Percentiles rank a stretch among this genome's conserved stretches.
phyloP scores from a whole-genome alignment of 176 grass and related monocot species.

The Triticum turgidum region DNA sequence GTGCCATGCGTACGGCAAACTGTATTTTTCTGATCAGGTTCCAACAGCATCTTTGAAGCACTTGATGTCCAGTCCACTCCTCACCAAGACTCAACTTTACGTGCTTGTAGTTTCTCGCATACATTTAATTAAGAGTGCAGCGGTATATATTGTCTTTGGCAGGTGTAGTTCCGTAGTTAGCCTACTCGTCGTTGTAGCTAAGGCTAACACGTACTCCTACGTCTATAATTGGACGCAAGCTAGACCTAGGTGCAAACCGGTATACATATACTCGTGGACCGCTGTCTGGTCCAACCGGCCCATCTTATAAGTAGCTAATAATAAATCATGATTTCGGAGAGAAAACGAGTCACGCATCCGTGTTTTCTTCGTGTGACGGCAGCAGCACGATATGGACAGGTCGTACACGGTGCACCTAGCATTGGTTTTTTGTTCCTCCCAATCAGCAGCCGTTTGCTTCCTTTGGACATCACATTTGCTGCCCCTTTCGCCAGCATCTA shows the following conservation, averaged over 20 bases:
- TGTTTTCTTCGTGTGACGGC: background rate
- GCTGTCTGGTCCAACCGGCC: background rate
- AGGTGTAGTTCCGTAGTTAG: background rate
- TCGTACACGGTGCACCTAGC: background rate
- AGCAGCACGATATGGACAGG: background rate
- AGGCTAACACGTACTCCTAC: background rate
- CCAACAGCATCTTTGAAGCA: slow-evolving; percentile 18
- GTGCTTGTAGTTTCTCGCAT: background rate
- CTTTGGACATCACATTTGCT: background rate
- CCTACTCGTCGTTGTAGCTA: background rate
- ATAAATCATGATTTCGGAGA: background rate
- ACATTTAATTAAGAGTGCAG: background rate
- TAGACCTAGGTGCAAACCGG: background rate
- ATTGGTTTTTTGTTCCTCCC: background rate
- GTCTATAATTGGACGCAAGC: background rate
- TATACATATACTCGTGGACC: background rate
- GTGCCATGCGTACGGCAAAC: background rate
- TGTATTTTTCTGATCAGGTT: background rate
- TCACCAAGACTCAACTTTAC: background rate
- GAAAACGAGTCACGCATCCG: background rate
- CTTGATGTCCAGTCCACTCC: background rate
- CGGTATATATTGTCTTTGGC: too few relatives aligned
- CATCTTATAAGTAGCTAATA: background rate
- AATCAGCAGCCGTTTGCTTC: background rate
- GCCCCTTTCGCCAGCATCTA: background rate